Base-by-base conservation (phyloP, 352 stramenopile species). In the Phytophthora niederhauseri region DNA sequence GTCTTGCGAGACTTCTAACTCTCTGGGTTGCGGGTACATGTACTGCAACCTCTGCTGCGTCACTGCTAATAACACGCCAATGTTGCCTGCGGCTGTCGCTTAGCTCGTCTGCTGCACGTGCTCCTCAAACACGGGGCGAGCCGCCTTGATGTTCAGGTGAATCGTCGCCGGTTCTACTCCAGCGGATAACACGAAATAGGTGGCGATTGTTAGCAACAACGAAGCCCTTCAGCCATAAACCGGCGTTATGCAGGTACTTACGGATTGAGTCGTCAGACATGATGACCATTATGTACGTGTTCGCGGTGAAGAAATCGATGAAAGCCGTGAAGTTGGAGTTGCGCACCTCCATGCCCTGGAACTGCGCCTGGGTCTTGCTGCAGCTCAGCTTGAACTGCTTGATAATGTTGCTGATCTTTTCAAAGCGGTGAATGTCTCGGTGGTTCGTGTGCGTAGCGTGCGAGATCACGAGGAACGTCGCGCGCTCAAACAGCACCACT, bases 331-430 rank as follows among this genome's bases (percentile, higher is more conserved):
- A 99, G 83, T 99, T 99, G n/a, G 90, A 93, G 51, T 99, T 98
- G 75, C 97, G 87, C 66, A 97, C 91, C 71, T 97, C 92, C 96
- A 99, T 99, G 46, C 96, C 97, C 76, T 99, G 94, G 72, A 99
- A 99, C 76, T 99, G 92, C 26, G 96, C 97, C 77, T 98, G 95
- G 1, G 96, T 98, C 84, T 99, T 99, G 73, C 91, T 98, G 81
- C 98, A 99, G 77, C 87, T 98, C 19, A 99, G 88, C 82, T 99
- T 99, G 84, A 99, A 99, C 81, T 99, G 98, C 84, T 99, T 99
- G 80, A 99, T 98, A 81, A 99, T 99, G 77, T 99, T 99, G 73
- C 91, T 99, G 71, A 99, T 99, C 74, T 99, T 99, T 85, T 99
- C 98, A 77, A 99, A 99, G 19, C 98, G 95, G 76, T 99, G 96